Percentiles rank a stretch among this genome's conserved stretches.
Evolutionary conservation across 208 protist genomes (phyloP).

Genomic region (Acanthamoeba polyphaga): DNA sequence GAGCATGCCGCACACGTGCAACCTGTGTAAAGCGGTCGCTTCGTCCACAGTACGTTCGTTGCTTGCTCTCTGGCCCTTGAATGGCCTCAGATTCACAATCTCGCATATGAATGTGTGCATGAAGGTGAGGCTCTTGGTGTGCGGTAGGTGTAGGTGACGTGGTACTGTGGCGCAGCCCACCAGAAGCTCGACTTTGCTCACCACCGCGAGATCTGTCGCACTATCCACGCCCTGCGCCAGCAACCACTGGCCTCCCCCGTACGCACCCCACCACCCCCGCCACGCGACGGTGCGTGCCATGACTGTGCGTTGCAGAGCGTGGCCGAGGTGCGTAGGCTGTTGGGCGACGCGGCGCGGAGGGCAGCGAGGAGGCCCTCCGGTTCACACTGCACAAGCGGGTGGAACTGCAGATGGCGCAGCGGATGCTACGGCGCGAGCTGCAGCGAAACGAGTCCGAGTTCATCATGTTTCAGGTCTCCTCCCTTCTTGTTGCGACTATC

Average conservation of each 20-base stretch:
- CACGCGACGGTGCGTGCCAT: too few species aligned
- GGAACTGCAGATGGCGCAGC: not conserved
- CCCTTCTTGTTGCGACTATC: not conserved
- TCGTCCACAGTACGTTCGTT: not conserved
- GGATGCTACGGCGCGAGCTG: not conserved
- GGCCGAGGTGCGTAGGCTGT: not conserved
- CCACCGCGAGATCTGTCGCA: conserved; percentile 4
- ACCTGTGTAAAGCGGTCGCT: not conserved
- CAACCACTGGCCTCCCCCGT: not conserved
- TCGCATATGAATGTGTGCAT: not conserved
- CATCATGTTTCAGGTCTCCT: not conserved
- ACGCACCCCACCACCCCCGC: too few species aligned
- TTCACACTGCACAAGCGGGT: conserved; percentile 4
- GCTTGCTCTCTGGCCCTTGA: not conserved
- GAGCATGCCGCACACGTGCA: not conserved
- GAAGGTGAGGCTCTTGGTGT: not conserved
- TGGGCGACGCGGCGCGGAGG: not conserved
- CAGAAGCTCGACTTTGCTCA: not conserved
- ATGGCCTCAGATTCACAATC: not conserved
- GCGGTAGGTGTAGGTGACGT: not conserved
- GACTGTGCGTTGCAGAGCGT: not conserved
- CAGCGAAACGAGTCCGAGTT: not conserved
- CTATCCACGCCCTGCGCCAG: not conserved
- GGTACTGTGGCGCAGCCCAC: not conserved
- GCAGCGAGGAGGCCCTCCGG: not conserved